Percentiles rank a stretch among this genome's conserved stretches.
phyloP scores from a whole-genome alignment of 2,329 filamentous ascomycete genomes.

The Diaporthe citri region DNA sequence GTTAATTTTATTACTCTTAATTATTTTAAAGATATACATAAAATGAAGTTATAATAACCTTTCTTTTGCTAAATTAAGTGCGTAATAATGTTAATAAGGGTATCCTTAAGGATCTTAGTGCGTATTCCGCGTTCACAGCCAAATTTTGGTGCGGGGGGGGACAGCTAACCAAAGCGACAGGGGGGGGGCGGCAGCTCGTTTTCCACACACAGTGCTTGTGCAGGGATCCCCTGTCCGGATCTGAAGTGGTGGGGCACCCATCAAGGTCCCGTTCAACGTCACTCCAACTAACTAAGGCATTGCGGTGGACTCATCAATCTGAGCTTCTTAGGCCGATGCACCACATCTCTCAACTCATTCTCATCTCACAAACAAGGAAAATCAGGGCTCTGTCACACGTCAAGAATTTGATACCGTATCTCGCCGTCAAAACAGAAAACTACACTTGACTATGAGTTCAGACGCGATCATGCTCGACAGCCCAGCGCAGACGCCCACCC shows the following conservation, averaged over 20 bases:
- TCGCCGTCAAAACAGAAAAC: not conserved
- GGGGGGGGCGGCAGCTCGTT: no score
- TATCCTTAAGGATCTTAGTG: no score
- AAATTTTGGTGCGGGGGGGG: no score
- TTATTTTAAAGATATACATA: no score
- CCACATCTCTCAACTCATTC: not conserved
- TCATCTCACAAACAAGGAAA: not conserved
- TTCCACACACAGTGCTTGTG: no score
- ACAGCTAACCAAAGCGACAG: no score
- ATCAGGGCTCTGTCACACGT: not conserved
- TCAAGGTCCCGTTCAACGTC: conserved; percentile 29
- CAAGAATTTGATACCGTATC: not conserved
- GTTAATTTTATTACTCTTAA: no score
- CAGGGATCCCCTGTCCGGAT: conserved; percentile 26
- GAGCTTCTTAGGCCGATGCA: not conserved
- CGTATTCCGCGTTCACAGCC: no score
- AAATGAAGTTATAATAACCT: no score
- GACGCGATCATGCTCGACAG: conserved; percentile 40
- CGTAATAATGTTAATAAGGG: no score
- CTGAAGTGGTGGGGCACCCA: conserved; percentile 1
- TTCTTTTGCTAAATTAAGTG: no score
- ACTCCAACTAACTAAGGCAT: conserved; percentile 2
- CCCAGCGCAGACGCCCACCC: conserved; percentile 38
- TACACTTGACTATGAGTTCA: conserved; percentile 31
- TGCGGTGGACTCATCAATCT: not conserved